Conservation (phyloP, 371 early-diverging fungal genomes). For the Syncephalastrum contaminatum region DNA sequence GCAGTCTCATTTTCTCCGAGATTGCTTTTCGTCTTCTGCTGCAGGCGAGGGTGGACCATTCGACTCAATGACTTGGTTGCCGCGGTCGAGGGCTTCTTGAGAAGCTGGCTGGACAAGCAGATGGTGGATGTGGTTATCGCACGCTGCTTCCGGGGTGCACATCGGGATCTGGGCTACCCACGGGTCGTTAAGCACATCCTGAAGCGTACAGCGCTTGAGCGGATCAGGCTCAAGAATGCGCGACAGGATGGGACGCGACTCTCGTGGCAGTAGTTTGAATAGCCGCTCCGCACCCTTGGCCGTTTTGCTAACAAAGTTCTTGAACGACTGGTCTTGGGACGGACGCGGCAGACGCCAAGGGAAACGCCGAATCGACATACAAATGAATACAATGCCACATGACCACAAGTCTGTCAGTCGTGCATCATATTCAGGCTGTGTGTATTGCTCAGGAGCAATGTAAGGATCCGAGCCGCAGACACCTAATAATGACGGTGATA, state of each 20-base stretch:
- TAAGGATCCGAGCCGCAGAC: constrained; percentile 61
- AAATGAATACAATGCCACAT: constrained; percentile 67
- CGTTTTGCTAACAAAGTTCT: constrained; percentile 32
- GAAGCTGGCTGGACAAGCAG: constrained; percentile 20
- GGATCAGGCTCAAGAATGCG: constrained; percentile 54
- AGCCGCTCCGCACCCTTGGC: constrained; percentile 40
- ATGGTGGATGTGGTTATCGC: constrained; percentile 41
- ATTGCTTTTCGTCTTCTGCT: too few relatives aligned
- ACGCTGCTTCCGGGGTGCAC: constrained; percentile 40
- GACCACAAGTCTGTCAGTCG: constrained; percentile 71
- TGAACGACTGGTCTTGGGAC: constrained; percentile 44
- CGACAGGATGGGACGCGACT: constrained; percentile 35
- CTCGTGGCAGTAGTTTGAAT: constrained; percentile 46
- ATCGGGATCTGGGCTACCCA: constrained; percentile 57
- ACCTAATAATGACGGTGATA: constrained; percentile 18
- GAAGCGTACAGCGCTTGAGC: constrained; percentile 42
- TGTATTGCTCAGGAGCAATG: constrained; percentile 60
- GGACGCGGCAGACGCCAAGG: constrained; percentile 62
- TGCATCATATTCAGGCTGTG: constrained; percentile 53
- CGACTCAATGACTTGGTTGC: constrained; percentile 7
- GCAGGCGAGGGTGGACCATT: too few relatives aligned
- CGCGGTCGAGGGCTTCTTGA: constrained; percentile 25
- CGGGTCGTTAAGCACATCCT: constrained; percentile 45
- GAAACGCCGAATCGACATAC: constrained; percentile 65
- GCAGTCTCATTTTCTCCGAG: too few relatives aligned